A percentile compares a stretch with the other conserved stretches of the same genome.
Conservation (phyloP, 208 protist genomes). For the Leptomonas pyrrhocoris region DNA sequence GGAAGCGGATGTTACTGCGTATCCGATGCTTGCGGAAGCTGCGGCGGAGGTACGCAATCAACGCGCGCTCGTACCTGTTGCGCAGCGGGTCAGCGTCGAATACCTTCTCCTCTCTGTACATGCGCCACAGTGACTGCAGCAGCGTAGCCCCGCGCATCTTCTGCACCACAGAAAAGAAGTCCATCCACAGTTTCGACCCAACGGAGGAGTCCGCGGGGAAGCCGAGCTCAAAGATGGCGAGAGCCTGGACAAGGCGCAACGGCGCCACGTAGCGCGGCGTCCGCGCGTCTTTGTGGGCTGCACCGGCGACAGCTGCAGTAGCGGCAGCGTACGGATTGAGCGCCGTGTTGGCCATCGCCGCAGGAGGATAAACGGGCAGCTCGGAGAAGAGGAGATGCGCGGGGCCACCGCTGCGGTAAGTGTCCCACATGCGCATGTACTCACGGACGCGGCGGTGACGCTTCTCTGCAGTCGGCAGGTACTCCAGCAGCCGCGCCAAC, state of each 20-base stretch:
- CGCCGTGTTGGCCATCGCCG: not conserved
- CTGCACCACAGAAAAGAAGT: constrained; percentile 79
- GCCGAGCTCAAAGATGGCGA: constrained; percentile 70
- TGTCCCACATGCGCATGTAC: constrained; percentile 72
- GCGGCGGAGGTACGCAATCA: constrained; percentile 51
- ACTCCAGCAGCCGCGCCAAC: constrained; percentile 66
- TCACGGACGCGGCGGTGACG: constrained; percentile 51
- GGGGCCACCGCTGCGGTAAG: constrained; percentile 64
- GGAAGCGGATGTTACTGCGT: constrained; percentile 48
- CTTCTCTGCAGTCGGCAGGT: constrained; percentile 60
- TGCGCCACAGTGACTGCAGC: constrained; percentile 85
- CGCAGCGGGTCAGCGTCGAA: constrained; percentile 53
- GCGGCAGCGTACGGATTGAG: constrained; percentile 32
- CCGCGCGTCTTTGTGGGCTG: constrained; percentile 3
- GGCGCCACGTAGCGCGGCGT: constrained; percentile 51
- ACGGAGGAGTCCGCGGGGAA: constrained; percentile 79
- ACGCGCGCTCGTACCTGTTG: constrained; percentile 35
- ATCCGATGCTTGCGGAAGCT: constrained; percentile 56
- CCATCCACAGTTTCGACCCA: constrained; percentile 73
- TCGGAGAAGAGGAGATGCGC: constrained; percentile 45
- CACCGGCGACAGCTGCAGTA: not conserved
- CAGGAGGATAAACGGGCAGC: constrained; percentile 61
- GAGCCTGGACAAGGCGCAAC: constrained; percentile 69
- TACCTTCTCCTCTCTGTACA: constrained; percentile 58
- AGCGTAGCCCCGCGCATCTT: constrained; percentile 72